These are phyloP conservation scores for Prunus yedoensis DNA, from an alignment of 331 rosid species.

Conservation along the genomic window DNA sequence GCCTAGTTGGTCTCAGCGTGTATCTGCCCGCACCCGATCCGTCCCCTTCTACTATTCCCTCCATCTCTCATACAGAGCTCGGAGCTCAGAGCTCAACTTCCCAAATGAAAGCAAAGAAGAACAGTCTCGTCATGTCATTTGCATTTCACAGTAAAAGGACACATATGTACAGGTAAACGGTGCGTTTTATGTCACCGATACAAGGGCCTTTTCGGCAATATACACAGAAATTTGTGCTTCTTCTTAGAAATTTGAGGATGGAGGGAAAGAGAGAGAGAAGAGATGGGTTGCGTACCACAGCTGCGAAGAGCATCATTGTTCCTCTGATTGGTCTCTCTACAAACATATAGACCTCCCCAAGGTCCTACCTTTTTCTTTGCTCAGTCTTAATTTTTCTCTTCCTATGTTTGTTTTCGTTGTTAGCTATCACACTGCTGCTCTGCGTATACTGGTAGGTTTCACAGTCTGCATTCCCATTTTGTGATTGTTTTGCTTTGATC, in stretches of 20 bases:
- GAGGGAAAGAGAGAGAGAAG: background rate
- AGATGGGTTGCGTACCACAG: constrained; percentile 91
- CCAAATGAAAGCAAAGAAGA: background rate
- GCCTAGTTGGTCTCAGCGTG: constrained; percentile 50
- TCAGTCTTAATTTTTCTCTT: no score
- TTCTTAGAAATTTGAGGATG: background rate
- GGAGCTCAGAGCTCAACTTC: background rate
- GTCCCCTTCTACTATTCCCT: constrained; percentile 47
- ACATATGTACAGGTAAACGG: background rate
- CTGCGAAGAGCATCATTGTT: constrained; percentile 87
- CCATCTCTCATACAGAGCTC: constrained; percentile 34
- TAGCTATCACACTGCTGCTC: no score
- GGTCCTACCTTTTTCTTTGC: constrained; percentile 28
- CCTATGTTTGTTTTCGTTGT: no score
- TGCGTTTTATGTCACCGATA: no score
- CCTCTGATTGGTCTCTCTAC: constrained; percentile 92
- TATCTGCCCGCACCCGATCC: constrained; percentile 39
- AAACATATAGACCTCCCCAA: constrained; percentile 81
- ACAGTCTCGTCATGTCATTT: background rate
- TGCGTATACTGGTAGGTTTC: no score
- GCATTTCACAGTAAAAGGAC: background rate
- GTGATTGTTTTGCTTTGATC: no score
- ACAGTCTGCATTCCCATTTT: no score
- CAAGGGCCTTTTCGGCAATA: no score
- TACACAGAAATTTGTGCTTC: background rate